Conservation (phyloP, 2,329 filamentous ascomycete species). For the Penicillium sclerotiorum region DNA sequence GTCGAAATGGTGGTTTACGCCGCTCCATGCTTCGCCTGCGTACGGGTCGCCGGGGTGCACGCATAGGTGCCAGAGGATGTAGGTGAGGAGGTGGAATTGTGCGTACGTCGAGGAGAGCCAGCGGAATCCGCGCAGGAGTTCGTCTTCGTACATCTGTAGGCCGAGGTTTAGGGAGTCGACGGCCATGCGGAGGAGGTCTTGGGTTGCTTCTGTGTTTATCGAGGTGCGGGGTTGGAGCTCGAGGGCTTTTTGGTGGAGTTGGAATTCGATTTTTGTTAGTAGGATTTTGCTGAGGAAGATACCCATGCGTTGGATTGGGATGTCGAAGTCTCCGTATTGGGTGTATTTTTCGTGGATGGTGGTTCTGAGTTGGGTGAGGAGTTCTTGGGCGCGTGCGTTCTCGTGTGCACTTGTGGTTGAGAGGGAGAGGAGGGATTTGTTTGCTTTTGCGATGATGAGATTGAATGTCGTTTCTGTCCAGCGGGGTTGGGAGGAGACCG, state of each 20-base stretch:
- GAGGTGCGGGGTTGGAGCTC: constrained; percentile 12
- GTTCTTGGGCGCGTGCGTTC: constrained; percentile 29
- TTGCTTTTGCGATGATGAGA: constrained; percentile 57
- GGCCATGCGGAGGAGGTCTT: constrained; percentile 40
- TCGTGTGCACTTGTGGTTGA: neutral
- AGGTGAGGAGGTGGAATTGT: constrained; percentile 50
- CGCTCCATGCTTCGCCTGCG: constrained; percentile 38
- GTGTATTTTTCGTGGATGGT: constrained; percentile 54
- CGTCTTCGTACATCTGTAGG: constrained; percentile 35
- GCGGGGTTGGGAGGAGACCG: constrained; percentile 51
- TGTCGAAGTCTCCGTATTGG: constrained; percentile 55
- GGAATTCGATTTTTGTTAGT: constrained; percentile 40
- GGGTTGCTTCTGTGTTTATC: constrained; percentile 25
- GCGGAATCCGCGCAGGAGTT: constrained; percentile 40
- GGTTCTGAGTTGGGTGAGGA: constrained; percentile 48
- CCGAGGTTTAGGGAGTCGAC: constrained; percentile 38
- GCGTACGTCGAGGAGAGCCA: constrained; percentile 47
- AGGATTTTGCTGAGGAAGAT: constrained; percentile 32
- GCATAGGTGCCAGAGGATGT: constrained; percentile 49
- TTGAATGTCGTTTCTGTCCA: constrained; percentile 63
- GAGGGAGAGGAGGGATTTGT: constrained; percentile 36
- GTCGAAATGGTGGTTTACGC: constrained; percentile 16
- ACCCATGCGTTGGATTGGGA: constrained; percentile 48
- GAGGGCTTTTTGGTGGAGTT: constrained; percentile 31
- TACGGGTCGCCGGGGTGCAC: constrained; percentile 38